A percentile compares a stretch with the other conserved stretches of the same genome.
phyloP scores from a whole-genome alignment of 495 filamentous ascomycete species.

The Trichoderma asperelloides region DNA sequence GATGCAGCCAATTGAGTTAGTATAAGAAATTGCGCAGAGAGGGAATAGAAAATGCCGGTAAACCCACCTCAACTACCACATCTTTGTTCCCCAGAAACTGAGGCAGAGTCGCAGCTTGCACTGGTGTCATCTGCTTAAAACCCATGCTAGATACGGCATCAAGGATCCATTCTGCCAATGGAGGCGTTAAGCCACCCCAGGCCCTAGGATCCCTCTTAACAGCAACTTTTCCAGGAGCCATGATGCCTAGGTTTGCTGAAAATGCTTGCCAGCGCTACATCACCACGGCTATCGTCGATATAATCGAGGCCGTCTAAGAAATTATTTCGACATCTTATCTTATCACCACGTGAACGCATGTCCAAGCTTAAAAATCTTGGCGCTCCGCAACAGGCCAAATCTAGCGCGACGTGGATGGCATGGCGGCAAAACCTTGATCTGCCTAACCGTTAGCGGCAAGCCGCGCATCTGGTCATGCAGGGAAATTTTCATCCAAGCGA shows the following conservation, averaged over 20 bases:
- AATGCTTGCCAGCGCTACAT: not conserved
- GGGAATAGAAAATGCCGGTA: not conserved
- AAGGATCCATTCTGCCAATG: constrained; percentile 83
- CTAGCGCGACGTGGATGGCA: too few species aligned
- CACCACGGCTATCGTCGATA: not conserved
- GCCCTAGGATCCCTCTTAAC: constrained; percentile 45
- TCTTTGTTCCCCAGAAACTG: constrained; percentile 91
- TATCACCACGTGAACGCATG: constrained; percentile 2
- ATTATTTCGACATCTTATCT: not conserved
- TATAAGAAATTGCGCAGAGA: not conserved
- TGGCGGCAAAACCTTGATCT: not conserved
- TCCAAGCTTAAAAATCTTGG: not conserved
- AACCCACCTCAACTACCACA: constrained; percentile 72
- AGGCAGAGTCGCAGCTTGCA: constrained; percentile 88
- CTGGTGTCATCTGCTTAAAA: constrained; percentile 82
- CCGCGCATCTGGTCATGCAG: not conserved
- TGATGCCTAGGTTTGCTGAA: constrained; percentile 11
- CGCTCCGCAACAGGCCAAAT: not conserved
- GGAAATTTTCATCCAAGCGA: not conserved
- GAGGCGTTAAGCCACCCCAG: constrained; percentile 70
- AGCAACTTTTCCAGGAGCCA: constrained; percentile 28
- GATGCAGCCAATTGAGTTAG: not conserved
- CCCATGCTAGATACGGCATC: constrained; percentile 79
- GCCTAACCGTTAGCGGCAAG: not conserved
- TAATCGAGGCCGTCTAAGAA: not conserved